These are phyloP conservation scores for Mucuna pruriens DNA, from an alignment of 306 rosid genomes.

Conservation along the genomic window DNA sequence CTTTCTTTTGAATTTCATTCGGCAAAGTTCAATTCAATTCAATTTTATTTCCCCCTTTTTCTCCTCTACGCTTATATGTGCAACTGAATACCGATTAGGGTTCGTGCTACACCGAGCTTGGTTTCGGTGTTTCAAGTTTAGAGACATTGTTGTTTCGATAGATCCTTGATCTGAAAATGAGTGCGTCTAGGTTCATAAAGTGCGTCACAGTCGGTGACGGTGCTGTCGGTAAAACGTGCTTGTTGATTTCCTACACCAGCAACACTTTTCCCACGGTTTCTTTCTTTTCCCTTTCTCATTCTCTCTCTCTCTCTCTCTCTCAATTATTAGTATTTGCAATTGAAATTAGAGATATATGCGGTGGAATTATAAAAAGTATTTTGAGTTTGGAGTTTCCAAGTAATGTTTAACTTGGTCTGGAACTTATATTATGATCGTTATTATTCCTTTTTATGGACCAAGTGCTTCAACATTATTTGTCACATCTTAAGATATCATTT, in stretches of 20 bases:
- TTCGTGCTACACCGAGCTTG: not conserved
- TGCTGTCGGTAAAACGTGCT: slow-evolving; percentile 89
- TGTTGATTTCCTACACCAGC: slow-evolving; percentile 88
- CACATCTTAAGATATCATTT: not conserved
- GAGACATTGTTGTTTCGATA: not conserved
- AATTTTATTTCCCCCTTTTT: not conserved
- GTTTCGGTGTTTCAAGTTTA: not conserved
- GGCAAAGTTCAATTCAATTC: slow-evolving; percentile 1
- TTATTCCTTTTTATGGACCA: not conserved
- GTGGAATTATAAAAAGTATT: not conserved
- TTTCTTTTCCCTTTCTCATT: not conserved
- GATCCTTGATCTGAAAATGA: slow-evolving; percentile 55
- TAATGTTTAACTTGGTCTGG: slow-evolving; percentile 11
- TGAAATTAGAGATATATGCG: not conserved
- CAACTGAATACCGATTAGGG: slow-evolving; percentile 33
- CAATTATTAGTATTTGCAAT: not conserved
- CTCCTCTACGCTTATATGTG: not conserved
- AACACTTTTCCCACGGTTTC: slow-evolving; percentile 85
- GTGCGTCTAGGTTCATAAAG: slow-evolving; percentile 89
- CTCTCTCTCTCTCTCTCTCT: not conserved
- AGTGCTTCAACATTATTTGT: not conserved
- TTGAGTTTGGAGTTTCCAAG: not conserved
- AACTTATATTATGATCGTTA: not conserved
- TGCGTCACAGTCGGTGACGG: slow-evolving; percentile 96
- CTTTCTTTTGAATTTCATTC: slow-evolving; percentile 7